Evolutionary conservation across 129 eudicot species (phyloP), one percentile per base, ranked within the genome.

Genomic region (Cynara cardunculus): DNA sequence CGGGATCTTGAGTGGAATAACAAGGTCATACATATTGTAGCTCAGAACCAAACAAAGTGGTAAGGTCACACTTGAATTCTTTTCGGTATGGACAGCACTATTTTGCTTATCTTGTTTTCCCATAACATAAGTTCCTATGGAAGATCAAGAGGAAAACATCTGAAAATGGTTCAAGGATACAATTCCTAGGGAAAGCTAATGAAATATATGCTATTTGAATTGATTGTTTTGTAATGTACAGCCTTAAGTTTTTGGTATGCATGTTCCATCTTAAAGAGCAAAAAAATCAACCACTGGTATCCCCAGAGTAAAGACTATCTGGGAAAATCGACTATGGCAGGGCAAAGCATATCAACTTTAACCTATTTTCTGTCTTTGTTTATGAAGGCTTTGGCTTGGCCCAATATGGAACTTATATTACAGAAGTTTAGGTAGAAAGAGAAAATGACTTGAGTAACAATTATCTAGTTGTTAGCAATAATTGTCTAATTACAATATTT

Each of bases 41-140:
- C 91, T 69, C 85, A 84, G 62, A 94, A 94, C 84, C 98, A 94
- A 91, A 94, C 98, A 77, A 94, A 94, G 78, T 94, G 98, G 98
- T 94, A 84, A 74, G 84, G 44, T 62, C 78, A 79, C 34, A 61
- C 26, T 61, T 49, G 61, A 3, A 19, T 61, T 61, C 68, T 61
- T 21, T 61, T 21, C 0, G 25, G 68, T 19, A 61, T 5, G 2
- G 25, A 27, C 19, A 13, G 6, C 3, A 49, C 4, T 61, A 13
- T 19, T 61, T 61, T 61, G 3, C 25, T 61, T 21, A 61, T 61
- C 68, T 19, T 61, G 26, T 21, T 64, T 22, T 71, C 2, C 7
- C 21, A 11, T 25, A 24, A 39, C 30, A n/a, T 41, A 70, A 26
- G 25, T 16, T n/a, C 28, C 35, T 56, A 35, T 6, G 26, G 64